Percentiles rank a stretch among this genome's conserved stretches.
Evolutionary conservation across 2,329 filamentous ascomycete genomes (phyloP).

Genomic region (Gyromitra esculenta): DNA sequence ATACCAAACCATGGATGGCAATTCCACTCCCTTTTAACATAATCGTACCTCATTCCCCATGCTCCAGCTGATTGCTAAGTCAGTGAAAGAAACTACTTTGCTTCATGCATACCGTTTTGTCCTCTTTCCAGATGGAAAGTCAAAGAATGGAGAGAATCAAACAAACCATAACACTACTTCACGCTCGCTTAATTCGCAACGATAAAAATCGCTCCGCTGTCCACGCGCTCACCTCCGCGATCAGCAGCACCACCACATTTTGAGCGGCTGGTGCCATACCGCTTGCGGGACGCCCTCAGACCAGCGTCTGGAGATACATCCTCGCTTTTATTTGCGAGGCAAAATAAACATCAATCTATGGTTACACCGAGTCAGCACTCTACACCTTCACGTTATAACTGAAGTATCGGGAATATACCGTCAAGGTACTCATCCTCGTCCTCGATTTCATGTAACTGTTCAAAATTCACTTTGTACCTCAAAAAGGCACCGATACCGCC

Average conservation of each 20-base stretch:
- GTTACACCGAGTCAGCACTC: too few species aligned
- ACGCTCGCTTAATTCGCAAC: background rate
- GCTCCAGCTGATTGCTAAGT: background rate
- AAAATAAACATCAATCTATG: slow-evolving; percentile 57
- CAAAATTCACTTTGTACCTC: slow-evolving; percentile 99
- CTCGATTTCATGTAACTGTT: slow-evolving; percentile 90
- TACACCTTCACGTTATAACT: too few species aligned
- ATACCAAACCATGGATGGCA: background rate
- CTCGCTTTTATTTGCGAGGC: slow-evolving; percentile 58
- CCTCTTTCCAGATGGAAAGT: background rate
- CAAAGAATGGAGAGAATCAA: background rate
- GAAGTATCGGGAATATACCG: slow-evolving; percentile 40
- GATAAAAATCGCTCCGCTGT: too few species aligned
- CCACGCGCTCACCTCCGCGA: background rate
- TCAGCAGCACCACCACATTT: slow-evolving; percentile 3
- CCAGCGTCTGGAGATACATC: slow-evolving; percentile 56
- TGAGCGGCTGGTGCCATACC: slow-evolving; percentile 6
- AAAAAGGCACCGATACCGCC: slow-evolving; percentile 97
- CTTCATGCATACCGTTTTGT: too few species aligned
- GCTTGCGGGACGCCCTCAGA: slow-evolving; percentile 57
- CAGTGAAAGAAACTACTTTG: background rate
- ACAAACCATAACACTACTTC: background rate
- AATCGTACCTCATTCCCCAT: too few species aligned
- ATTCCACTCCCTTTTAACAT: background rate
- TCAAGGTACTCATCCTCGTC: slow-evolving; percentile 95